Evolutionary conservation across 2,329 filamentous ascomycete genomes (phyloP).

Genomic region (Fusarium falciforme): DNA sequence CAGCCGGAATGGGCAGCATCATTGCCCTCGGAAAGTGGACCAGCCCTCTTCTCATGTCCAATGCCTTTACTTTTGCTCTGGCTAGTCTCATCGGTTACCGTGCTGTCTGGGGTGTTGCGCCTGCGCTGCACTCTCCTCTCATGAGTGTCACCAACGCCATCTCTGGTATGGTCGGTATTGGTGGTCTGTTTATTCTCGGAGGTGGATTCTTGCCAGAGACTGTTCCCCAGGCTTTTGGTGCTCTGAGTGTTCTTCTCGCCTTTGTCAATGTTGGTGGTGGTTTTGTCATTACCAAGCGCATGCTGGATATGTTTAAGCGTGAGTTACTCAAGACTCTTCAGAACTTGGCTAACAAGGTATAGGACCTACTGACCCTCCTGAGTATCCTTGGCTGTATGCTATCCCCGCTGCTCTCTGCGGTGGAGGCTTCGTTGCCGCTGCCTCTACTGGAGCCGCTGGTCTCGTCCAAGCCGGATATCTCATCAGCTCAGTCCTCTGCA

Average conservation of each 20-base stretch:
- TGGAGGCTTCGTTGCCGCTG: constrained; percentile 83
- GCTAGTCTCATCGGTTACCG: constrained; percentile 89
- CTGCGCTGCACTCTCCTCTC: constrained; percentile 86
- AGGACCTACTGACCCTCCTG: constrained; percentile 84
- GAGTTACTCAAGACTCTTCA: constrained; percentile 37
- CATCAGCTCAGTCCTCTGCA: constrained; percentile 85
- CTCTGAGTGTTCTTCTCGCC: constrained; percentile 82
- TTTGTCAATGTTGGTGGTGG: constrained; percentile 92
- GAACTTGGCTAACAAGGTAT: constrained; percentile 21
- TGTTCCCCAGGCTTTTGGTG: constrained; percentile 81
- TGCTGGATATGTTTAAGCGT: constrained; percentile 92
- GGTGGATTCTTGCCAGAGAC: constrained; percentile 83
- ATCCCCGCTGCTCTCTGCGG: constrained; percentile 82
- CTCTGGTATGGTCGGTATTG: constrained; percentile 90
- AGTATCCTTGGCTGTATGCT: constrained; percentile 89
- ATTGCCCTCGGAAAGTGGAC: constrained; percentile 84
- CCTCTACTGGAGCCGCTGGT: constrained; percentile 83
- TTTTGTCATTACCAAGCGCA: constrained; percentile 91
- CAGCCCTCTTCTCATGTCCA: constrained; percentile 86
- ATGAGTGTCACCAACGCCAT: constrained; percentile 97
- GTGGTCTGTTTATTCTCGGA: constrained; percentile 89
- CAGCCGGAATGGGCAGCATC: constrained; percentile 80
- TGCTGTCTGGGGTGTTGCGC: constrained; percentile 87
- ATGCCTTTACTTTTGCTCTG: constrained; percentile 85
- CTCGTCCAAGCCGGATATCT: constrained; percentile 90